These are phyloP conservation scores for Candida tallmaniae DNA, from an alignment of 805 yeast species.

Conservation along the genomic window DNA sequence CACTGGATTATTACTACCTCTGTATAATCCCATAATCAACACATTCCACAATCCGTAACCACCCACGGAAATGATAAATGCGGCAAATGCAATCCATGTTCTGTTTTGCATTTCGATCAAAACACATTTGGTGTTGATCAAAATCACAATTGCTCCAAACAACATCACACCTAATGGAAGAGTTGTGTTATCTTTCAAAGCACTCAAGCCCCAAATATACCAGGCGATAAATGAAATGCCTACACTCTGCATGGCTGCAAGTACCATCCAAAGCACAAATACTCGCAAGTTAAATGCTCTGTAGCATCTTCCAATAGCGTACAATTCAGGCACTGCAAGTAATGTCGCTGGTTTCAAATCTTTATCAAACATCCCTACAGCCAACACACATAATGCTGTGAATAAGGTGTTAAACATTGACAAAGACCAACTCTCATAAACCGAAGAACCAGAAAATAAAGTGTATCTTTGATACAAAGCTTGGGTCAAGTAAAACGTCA, in stretches of 20 bases:
- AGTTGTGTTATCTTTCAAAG: conserved; percentile 67
- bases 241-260: conserved; percentile 71
- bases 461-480: conserved; percentile 81
- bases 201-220: conserved; percentile 65
- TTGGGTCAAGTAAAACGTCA: conserved; percentile 85
- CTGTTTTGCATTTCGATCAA: conserved; percentile 76
- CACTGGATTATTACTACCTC: conserved; percentile 42
- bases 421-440: conserved; percentile 93
- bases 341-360: conserved; percentile 86
- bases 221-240: conserved; percentile 64
- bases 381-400: conserved; percentile 86
- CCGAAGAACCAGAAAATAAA: conserved; percentile 85
- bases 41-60: conserved; percentile 89
- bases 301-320: conserved; percentile 68
- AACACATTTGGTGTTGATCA: conserved; percentile 76
- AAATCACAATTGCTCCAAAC: conserved; percentile 65
- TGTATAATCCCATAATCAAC: conserved; percentile 66
- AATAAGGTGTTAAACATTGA: conserved; percentile 96
- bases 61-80: conserved; percentile 64
- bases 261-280: conserved; percentile 72
- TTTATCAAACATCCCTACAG: conserved; percentile 93
- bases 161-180: conserved; percentile 78
- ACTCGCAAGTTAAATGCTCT: conserved; percentile 67
- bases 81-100: conserved; percentile 61
- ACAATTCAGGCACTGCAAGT: conserved; percentile 87